phyloP scores from a whole-genome alignment of 169 alveolate species.

The Plasmodium chabaudi region DNA sequence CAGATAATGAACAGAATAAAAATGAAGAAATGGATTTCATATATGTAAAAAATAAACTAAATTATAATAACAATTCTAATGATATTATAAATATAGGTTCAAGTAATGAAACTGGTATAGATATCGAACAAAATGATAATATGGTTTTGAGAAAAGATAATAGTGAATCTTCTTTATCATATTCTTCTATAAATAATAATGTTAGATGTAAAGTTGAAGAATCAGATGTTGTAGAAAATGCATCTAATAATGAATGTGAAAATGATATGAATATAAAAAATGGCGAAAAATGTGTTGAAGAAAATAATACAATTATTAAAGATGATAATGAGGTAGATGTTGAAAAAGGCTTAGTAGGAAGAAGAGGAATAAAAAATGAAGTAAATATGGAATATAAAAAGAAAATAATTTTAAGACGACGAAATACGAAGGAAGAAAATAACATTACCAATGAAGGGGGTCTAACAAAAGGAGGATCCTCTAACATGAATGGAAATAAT shows the following conservation, averaged over 20 bases:
- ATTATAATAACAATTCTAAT: too few relatives aligned
- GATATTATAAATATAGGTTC: too few relatives aligned
- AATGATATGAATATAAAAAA: not conserved
- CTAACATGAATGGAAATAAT: constrained; percentile 28
- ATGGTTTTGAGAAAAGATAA: too few relatives aligned
- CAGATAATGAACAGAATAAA: too few relatives aligned
- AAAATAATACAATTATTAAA: not conserved
- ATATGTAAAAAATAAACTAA: too few relatives aligned
- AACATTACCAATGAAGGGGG: not conserved
- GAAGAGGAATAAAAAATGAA: not conserved
- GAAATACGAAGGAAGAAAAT: constrained; percentile 3
- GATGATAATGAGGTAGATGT: not conserved
- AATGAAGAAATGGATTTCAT: too few relatives aligned
- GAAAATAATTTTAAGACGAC: not conserved
- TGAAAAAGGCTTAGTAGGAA: not conserved
- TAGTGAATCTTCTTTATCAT: too few relatives aligned
- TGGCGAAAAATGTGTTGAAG: not conserved
- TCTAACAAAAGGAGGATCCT: not conserved
- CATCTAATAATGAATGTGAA: not conserved
- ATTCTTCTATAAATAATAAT: not conserved
- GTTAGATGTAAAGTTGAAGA: not conserved
- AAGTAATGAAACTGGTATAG: too few relatives aligned
- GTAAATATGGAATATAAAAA: constrained; percentile 3
- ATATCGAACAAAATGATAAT: too few relatives aligned
- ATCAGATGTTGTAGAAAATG: not conserved